phyloP scores from a whole-genome alignment of 495 filamentous ascomycete genomes.

The Penicillium waksmanii region DNA sequence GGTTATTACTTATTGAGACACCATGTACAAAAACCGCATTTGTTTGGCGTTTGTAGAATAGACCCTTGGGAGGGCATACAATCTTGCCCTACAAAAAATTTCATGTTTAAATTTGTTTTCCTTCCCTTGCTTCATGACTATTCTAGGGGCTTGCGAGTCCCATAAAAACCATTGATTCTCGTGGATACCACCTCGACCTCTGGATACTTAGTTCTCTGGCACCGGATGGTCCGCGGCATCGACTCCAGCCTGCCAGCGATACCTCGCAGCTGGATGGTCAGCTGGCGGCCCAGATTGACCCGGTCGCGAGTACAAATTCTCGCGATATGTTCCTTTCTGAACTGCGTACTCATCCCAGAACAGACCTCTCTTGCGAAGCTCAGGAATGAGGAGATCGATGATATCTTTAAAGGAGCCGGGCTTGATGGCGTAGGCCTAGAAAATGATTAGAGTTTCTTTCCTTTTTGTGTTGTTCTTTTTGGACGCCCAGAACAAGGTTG shows the following conservation, averaged over 20 bases:
- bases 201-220: slow-evolving; percentile 24
- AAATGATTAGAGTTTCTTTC: slow-evolving; percentile 7
- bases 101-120: slow-evolving; percentile 6
- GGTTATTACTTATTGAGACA: slow-evolving; percentile 7
- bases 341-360: slow-evolving; percentile 55
- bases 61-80: slow-evolving; percentile 20
- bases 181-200: slow-evolving; percentile 4
- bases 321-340: slow-evolving; percentile 50
- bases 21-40: slow-evolving; percentile 37
- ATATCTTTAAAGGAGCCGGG: slow-evolving; percentile 67
- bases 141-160: too few species aligned
- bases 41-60: slow-evolving; percentile 30
- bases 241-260: slow-evolving; percentile 54
- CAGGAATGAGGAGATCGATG: slow-evolving; percentile 53
- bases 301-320: slow-evolving; percentile 44
- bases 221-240: slow-evolving; percentile 30
- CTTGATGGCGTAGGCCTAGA: slow-evolving; percentile 60
- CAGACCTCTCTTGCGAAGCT: slow-evolving; percentile 49
- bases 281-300: slow-evolving; percentile 49
- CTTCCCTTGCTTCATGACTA: neutral
- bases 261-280: slow-evolving; percentile 55
- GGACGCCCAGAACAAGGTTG: neutral
- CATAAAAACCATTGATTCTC: too few species aligned
- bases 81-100: slow-evolving; percentile 19
- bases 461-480: neutral